A percentile compares a stretch with the other conserved stretches of the same genome.
Conservation (phyloP, 139 green algal genomes). For the Trebouxia sp. region DNA sequence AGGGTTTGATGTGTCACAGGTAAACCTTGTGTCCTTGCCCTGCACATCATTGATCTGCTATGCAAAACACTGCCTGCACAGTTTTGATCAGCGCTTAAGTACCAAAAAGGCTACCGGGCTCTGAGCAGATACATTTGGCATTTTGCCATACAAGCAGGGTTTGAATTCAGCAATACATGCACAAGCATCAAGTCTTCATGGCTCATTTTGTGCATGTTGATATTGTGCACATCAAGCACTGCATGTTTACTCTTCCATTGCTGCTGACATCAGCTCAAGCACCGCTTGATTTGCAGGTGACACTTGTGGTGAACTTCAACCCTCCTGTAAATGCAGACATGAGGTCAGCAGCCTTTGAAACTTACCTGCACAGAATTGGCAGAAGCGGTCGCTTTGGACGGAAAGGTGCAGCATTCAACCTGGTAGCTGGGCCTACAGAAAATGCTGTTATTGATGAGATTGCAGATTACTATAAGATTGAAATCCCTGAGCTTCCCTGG, state of each 20-base stretch:
- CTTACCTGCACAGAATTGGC: constrained; percentile 98
- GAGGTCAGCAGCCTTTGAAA: constrained; percentile 88
- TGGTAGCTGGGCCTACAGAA: constrained; percentile 69
- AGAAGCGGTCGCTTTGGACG: constrained; percentile 92
- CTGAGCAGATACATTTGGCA: too few species aligned
- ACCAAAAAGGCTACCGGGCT: too few species aligned
- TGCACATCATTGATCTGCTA: too few species aligned
- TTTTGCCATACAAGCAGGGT: too few species aligned
- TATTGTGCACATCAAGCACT: too few species aligned
- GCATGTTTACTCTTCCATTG: too few species aligned
- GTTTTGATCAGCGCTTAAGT: too few species aligned
- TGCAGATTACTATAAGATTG: constrained; percentile 81
- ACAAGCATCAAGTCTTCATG: too few species aligned
- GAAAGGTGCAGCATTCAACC: constrained; percentile 96
- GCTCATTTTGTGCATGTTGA: too few species aligned
- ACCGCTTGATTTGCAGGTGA: constrained; percentile 69
- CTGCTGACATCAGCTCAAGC: neutral
- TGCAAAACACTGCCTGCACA: too few species aligned
- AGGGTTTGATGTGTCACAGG: constrained; percentile 96
- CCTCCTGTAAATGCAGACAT: constrained; percentile 85
- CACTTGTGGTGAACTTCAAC: constrained; percentile 98
- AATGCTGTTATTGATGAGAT: constrained; percentile 69
- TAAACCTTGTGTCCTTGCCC: constrained; percentile 23
- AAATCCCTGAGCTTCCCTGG: constrained; percentile 75
- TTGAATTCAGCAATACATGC: too few species aligned